These are phyloP conservation scores for Schizochytrium sp. DNA, from an alignment of 108 stramenopile species.

Conservation along the genomic window DNA sequence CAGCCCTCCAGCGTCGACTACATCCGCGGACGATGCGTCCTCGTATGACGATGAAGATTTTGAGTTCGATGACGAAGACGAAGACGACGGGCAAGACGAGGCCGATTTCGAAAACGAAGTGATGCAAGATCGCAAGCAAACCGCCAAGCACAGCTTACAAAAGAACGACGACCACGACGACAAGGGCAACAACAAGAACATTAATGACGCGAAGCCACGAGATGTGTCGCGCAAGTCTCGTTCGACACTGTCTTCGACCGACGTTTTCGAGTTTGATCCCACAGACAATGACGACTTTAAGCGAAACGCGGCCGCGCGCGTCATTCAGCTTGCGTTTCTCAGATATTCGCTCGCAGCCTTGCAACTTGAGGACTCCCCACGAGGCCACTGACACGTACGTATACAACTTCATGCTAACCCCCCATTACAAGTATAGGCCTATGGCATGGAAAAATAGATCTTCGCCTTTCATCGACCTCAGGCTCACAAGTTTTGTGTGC, in stretches of 20 bases:
- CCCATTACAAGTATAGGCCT: too few species aligned
- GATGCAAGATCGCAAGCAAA: too few species aligned
- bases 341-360: not conserved
- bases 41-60: not conserved
- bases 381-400: too few species aligned
- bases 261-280: not conserved
- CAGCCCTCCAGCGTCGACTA: not conserved
- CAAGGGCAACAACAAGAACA: not conserved
- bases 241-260: too few species aligned
- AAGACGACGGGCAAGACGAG: not conserved
- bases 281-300: not conserved
- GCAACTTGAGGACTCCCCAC: not conserved
- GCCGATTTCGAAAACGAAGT: not conserved
- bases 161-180: not conserved
- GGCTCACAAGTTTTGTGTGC: too few species aligned
- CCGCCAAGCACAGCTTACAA: too few species aligned
- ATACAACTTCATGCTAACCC: too few species aligned
- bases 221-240: not conserved
- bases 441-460: too few species aligned
- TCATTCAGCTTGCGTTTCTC: constrained; percentile 13
- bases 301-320: not conserved
- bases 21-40: not conserved
- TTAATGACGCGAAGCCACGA: not conserved
- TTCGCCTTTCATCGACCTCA: too few species aligned
- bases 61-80: not conserved